A percentile compares a stretch with the other conserved stretches of the same genome.
Conservation (phyloP, 345 rosid genomes). For the Citrus trifoliata region DNA sequence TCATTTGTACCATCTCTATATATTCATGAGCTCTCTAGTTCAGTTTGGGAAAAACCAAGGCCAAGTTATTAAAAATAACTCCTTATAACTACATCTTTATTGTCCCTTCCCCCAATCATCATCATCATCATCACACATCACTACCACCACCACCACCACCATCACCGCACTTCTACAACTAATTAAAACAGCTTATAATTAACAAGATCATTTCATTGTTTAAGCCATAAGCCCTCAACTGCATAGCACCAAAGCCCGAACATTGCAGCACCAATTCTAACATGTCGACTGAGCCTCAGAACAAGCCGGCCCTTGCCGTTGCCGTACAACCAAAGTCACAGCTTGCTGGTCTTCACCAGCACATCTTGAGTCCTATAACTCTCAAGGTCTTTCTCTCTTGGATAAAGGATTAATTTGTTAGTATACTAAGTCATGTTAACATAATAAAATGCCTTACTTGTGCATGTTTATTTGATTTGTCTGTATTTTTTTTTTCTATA, state of each 20-base stretch:
- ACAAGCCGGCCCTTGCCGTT: conserved; percentile 37
- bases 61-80: conserved; percentile 30
- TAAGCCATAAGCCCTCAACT: conserved; percentile 47
- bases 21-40: conserved; percentile 46
- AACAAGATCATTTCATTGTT: conserved; percentile 3
- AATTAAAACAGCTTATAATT: background rate
- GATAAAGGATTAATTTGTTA: no score
- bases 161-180: background rate
- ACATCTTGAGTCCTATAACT: conserved; percentile 54
- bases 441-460: background rate
- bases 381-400: conserved; percentile 54
- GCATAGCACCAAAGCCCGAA: conserved; percentile 57
- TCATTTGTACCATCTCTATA: conserved; percentile 33
- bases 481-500: background rate
- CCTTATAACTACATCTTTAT: conserved; percentile 26
- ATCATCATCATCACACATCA: background rate
- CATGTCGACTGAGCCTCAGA: conserved; percentile 32
- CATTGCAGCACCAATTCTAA: conserved; percentile 24
- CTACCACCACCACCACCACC: background rate
- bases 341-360: conserved; percentile 34
- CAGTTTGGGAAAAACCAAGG: conserved; percentile 44
- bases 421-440: background rate
- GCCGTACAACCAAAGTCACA: conserved; percentile 39
- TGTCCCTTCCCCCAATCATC: conserved; percentile 4
- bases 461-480: background rate